These are phyloP conservation scores for Lanmaoa rubissima DNA, from an alignment of 768 basidiomycete species.

Conservation along the genomic window DNA sequence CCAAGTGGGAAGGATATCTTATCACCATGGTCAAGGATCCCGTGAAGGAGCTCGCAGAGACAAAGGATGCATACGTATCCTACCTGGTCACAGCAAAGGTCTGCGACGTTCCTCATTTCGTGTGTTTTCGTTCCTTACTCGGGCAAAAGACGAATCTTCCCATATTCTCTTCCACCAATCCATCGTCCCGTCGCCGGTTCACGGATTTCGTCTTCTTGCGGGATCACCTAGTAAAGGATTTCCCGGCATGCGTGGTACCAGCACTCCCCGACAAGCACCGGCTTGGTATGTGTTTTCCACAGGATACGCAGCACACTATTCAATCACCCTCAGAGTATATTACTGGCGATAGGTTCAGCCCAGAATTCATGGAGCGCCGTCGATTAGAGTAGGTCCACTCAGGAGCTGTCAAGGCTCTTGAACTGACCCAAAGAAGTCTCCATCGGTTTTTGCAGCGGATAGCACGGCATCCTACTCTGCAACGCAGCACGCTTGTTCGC, in stretches of 20 bases:
- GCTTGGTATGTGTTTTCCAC: slow-evolving; percentile 59
- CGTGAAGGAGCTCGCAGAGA: slow-evolving; percentile 93
- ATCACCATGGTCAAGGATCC: slow-evolving; percentile 86
- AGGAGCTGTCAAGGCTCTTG: not conserved
- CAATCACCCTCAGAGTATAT: slow-evolving; percentile 72
- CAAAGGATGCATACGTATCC: slow-evolving; percentile 95
- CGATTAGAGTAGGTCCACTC: slow-evolving; percentile 70
- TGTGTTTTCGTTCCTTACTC: slow-evolving; percentile 9
- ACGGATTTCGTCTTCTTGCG: slow-evolving; percentile 96
- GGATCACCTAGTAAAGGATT: slow-evolving; percentile 84
- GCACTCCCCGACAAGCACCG: slow-evolving; percentile 96
- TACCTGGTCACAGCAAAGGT: slow-evolving; percentile 91
- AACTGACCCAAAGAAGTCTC: slow-evolving; percentile 50
- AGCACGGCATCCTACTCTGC: slow-evolving; percentile 90
- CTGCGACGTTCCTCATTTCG: slow-evolving; percentile 18
- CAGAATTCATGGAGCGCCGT: slow-evolving; percentile 94
- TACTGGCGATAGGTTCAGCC: slow-evolving; percentile 95
- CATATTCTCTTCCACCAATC: slow-evolving; percentile 74
- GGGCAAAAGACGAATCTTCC: slow-evolving; percentile 78
- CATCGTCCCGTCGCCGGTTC: slow-evolving; percentile 83
- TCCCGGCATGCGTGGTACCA: slow-evolving; percentile 97
- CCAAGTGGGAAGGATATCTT: slow-evolving; percentile 90
- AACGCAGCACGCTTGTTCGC: slow-evolving; percentile 85
- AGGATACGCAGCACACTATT: not conserved
- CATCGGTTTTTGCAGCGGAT: slow-evolving; percentile 90